phyloP scores from a whole-genome alignment of 176 grass and related monocot species.

The Triticum monococcum region DNA sequence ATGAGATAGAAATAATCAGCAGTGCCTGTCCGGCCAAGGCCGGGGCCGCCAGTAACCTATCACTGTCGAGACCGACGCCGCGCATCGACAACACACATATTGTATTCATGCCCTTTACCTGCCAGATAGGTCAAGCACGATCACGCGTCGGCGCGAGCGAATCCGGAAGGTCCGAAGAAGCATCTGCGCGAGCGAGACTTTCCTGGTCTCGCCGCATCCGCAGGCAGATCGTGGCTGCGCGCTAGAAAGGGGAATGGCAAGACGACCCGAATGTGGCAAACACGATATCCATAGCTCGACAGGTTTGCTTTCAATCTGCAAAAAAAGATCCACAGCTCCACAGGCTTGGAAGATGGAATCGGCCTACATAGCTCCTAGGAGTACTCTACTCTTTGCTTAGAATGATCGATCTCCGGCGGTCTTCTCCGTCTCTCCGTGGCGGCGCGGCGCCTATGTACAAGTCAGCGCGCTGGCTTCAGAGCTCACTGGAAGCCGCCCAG shows the following conservation, averaged over 20 bases:
- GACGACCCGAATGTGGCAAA: neutral
- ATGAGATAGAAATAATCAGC: neutral
- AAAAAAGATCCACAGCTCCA: constrained; percentile 49
- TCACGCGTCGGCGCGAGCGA: neutral
- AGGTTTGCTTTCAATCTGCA: constrained; percentile 1
- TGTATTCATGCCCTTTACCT: neutral
- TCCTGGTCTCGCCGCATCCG: neutral
- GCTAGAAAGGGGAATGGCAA: neutral
- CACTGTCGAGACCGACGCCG: constrained; percentile 17
- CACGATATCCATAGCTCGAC: constrained; percentile 8
- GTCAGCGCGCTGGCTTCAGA: neutral
- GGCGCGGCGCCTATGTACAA: constrained; percentile 22
- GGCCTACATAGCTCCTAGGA: constrained; percentile 10
- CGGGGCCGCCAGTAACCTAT: neutral
- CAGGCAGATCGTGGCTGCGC: neutral
- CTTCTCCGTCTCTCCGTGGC: neutral
- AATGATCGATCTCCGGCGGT: neutral
- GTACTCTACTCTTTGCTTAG: neutral
- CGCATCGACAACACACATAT: constrained; percentile 7
- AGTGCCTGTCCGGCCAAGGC: neutral
- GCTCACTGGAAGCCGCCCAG: constrained; percentile 43
- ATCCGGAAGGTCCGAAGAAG: neutral
- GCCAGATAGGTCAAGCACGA: neutral
- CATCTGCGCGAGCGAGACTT: neutral
- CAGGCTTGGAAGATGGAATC: constrained; percentile 45